Evolutionary conservation across 176 grass and related monocot species (phyloP).

Genomic region (Dactylis glomerata): DNA sequence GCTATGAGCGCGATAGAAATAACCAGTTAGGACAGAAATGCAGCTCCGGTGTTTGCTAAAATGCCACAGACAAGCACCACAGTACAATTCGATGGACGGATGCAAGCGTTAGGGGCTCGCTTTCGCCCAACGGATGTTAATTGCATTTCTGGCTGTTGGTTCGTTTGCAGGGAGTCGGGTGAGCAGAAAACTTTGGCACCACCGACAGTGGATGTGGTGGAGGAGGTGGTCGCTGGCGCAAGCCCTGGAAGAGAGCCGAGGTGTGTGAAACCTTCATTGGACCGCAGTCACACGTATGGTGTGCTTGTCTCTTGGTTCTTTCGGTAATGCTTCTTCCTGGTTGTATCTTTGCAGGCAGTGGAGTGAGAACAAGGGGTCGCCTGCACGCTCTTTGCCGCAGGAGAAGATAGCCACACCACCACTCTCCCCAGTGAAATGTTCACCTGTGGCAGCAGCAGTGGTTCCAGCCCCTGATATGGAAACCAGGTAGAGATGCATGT

Average conservation of each 20-base stretch:
- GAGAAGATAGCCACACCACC: conserved; percentile 27
- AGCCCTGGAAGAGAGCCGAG: not conserved
- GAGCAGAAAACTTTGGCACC: not conserved
- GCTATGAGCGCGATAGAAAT: not conserved
- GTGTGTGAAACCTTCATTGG: not conserved
- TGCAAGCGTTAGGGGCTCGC: not conserved
- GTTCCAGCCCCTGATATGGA: conserved; percentile 20
- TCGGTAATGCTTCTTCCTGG: conserved; percentile 3
- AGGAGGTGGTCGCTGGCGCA: not conserved
- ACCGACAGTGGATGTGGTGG: not conserved
- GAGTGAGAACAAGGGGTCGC: not conserved
- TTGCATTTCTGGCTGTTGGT: not conserved
- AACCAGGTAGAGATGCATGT: conserved; percentile 26
- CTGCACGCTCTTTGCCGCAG: not conserved
- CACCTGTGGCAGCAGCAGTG: conserved; percentile 5
- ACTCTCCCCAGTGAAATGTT: conserved; percentile 14
- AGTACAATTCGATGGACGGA: not conserved
- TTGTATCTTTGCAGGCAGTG: conserved; percentile 18
- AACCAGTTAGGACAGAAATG: not conserved
- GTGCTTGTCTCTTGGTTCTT: not conserved
- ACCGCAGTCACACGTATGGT: not conserved
- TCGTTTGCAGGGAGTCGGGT: not conserved
- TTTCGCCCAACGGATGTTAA: not conserved
- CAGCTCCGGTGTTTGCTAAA: not conserved
- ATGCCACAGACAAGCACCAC: not conserved